phyloP scores from a whole-genome alignment of 2,329 filamentous ascomycete species.

The Grosmannia clavigera region DNA sequence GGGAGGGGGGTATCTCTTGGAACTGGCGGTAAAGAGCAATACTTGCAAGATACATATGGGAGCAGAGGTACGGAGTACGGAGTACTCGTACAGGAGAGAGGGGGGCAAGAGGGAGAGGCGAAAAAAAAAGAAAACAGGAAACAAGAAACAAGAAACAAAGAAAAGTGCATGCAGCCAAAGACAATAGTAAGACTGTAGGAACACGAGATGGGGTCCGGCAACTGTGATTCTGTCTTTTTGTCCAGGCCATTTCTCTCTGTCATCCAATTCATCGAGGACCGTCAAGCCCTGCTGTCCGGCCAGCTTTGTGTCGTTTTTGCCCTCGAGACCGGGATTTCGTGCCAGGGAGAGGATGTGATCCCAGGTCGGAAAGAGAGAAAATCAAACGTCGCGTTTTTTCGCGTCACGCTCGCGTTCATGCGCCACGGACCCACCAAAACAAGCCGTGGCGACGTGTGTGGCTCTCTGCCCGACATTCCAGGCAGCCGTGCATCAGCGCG shows the following conservation, averaged over 20 bases:
- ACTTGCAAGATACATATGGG: too few species aligned
- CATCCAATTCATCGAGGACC: neutral
- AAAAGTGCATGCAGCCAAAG: neutral
- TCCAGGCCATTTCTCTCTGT: neutral
- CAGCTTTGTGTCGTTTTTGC: neutral
- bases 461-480: neutral
- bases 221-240: neutral
- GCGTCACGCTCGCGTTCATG: conserved; percentile 10
- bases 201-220: neutral
- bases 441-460: neutral
- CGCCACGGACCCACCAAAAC: neutral
- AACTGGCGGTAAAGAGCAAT: neutral
- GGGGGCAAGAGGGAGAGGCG: neutral
- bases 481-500: neutral
- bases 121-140: neutral
- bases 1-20: neutral
- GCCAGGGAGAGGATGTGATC: neutral
- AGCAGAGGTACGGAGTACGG: too few species aligned
- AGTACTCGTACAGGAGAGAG: neutral
- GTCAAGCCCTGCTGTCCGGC: neutral
- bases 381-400: conserved; percentile 11
- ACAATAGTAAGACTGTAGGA: neutral
- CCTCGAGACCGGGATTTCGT: neutral
- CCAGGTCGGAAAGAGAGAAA: neutral
- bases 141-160: neutral